These are phyloP conservation scores for Paramecium caudatum DNA, from an alignment of 73 alveolate genomes.

Conservation along the genomic window DNA sequence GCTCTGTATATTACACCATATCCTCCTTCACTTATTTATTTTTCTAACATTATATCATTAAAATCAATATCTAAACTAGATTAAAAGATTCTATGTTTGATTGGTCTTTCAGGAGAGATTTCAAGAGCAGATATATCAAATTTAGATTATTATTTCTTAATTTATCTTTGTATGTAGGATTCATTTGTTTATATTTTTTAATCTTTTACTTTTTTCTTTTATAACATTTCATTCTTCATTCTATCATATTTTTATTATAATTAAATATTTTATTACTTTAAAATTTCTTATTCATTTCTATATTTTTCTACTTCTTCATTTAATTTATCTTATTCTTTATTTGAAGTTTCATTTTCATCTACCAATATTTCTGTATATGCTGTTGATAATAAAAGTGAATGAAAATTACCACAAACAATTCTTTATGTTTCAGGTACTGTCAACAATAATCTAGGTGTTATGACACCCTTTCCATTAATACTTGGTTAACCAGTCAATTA, in stretches of 20 bases:
- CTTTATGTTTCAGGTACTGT: constrained; percentile 15
- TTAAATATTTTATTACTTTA: constrained; percentile 12
- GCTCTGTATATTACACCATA: constrained; percentile 98
- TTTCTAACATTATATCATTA: constrained; percentile 90
- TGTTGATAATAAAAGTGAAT: constrained; percentile 9
- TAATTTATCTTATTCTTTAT: constrained; percentile 17
- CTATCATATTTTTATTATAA: constrained; percentile 54
- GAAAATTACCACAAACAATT: constrained; percentile 62
- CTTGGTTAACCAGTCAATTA: constrained; percentile 78
- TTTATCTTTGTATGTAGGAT: constrained; percentile 68
- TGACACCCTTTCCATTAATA: constrained; percentile 6
- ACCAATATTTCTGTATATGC: not conserved
- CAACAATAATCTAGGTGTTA: constrained; percentile 2
- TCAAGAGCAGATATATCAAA: constrained; percentile 73
- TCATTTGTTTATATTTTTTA: constrained; percentile 61
- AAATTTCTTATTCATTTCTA: constrained; percentile 40
- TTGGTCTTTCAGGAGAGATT: constrained; percentile 76
- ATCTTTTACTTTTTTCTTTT: constrained; percentile 43
- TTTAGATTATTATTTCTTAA: constrained; percentile 65
- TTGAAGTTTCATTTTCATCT: not conserved
- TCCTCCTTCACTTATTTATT: constrained; percentile 96
- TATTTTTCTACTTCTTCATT: constrained; percentile 47
- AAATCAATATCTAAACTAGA: constrained; percentile 91
- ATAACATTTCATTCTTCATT: constrained; percentile 1
- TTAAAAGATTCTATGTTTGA: constrained; percentile 79